A percentile compares a stretch with the other conserved stretches of the same genome.
These are phyloP conservation scores for Apocynum venetum DNA, from an alignment of 257 asterid species.

Conservation along the genomic window DNA sequence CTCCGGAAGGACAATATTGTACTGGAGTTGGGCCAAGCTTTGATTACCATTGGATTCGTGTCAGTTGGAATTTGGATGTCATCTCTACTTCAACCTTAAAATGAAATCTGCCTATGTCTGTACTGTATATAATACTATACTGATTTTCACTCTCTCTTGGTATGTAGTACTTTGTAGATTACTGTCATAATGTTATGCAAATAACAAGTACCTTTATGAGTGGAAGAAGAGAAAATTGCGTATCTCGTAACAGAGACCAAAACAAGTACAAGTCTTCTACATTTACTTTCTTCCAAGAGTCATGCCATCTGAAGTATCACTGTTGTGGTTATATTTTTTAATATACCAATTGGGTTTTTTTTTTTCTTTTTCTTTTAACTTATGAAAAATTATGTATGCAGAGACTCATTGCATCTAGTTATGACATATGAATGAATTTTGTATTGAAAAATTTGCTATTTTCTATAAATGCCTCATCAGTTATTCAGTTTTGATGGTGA, in stretches of 20 bases:
- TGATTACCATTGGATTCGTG: constrained; percentile 63
- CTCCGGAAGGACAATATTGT: constrained; percentile 47
- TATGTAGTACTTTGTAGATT: background rate
- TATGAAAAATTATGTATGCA: too few relatives aligned
- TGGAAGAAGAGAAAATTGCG: background rate
- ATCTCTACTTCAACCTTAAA: constrained; percentile 35
- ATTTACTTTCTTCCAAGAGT: background rate
- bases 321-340: background rate
- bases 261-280: background rate
- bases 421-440: too few relatives aligned
- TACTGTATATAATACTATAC: background rate
- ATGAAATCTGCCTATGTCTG: background rate
- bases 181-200: background rate
- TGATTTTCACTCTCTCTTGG: background rate
- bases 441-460: too few relatives aligned
- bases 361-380: too few relatives aligned
- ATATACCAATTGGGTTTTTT: background rate
- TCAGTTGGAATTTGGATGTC: constrained; percentile 81
- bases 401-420: too few relatives aligned
- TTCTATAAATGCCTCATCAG: too few relatives aligned
- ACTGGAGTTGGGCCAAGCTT: constrained; percentile 63
- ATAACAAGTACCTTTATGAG: background rate
- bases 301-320: too few relatives aligned
- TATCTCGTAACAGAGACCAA: background rate
- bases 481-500: too few relatives aligned